Conservation (phyloP, 495 filamentous ascomycete species). For the Cryomyces minteri region DNA sequence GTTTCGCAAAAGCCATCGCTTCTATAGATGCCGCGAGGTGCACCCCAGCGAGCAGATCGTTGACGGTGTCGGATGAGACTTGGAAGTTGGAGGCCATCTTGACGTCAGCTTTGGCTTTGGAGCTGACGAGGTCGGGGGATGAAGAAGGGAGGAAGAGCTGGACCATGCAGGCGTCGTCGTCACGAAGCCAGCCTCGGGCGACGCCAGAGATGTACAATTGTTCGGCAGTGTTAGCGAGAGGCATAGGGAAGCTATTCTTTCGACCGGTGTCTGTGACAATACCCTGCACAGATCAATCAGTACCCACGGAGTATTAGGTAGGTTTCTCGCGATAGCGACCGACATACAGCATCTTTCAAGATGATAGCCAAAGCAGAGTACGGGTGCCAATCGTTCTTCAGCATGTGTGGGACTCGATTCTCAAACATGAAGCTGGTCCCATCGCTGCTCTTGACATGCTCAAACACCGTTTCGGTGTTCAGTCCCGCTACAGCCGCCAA, state of each 20-base stretch:
- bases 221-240: conserved; percentile 52
- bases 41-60: conserved; percentile 39
- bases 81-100: conserved; percentile 32
- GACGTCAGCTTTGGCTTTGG: conserved; percentile 15
- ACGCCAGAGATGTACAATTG: conserved; percentile 47
- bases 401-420: conserved; percentile 50
- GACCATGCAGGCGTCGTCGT: conserved; percentile 56
- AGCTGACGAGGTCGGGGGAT: conserved; percentile 19
- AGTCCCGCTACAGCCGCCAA: conserved; percentile 51
- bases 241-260: conserved; percentile 39
- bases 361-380: conserved; percentile 57
- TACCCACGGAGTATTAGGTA: not conserved
- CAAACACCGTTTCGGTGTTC: conserved; percentile 35
- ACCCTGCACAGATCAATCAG: conserved; percentile 19
- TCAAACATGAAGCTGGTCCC: conserved; percentile 70
- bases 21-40: conserved; percentile 48
- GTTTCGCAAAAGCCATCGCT: conserved; percentile 43
- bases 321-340: not conserved
- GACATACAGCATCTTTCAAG: conserved; percentile 48
- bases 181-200: conserved; percentile 37
- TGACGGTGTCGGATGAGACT: conserved; percentile 1
- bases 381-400: conserved; percentile 46
- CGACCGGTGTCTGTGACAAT: conserved; percentile 60
- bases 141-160: conserved; percentile 34
- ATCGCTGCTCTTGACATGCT: conserved; percentile 37